These are phyloP conservation scores for Oryza coarctata DNA, from an alignment of 176 grass and related monocot genomes.

Conservation along the genomic window DNA sequence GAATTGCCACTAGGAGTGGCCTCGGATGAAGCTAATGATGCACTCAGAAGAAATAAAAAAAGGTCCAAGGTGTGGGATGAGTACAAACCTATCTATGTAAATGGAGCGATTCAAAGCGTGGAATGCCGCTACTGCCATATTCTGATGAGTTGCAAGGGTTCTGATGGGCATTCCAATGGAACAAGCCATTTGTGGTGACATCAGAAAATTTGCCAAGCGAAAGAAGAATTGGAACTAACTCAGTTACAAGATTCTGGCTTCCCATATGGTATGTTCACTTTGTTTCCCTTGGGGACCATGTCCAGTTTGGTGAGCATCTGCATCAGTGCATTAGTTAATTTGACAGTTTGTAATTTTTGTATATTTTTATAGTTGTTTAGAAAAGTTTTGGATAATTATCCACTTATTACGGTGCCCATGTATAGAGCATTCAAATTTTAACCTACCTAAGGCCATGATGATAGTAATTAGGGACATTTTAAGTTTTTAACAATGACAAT, in stretches of 20 bases:
- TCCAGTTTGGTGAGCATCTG: not conserved
- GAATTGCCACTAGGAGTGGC: conserved; percentile 20
- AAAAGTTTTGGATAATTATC: not conserved
- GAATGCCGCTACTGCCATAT: conserved; percentile 54
- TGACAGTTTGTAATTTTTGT: not conserved
- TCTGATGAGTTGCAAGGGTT: conserved; percentile 50
- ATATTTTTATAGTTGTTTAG: not conserved
- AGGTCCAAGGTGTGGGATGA: conserved; percentile 57
- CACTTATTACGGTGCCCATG: not conserved
- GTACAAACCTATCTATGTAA: conserved; percentile 44
- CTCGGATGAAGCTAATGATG: conserved; percentile 3
- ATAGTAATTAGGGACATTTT: not conserved
- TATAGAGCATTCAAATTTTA: conserved; percentile 3
- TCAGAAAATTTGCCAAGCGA: conserved; percentile 50
- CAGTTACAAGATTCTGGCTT: conserved; percentile 14
- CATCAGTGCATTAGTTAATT: not conserved
- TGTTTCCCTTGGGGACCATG: not conserved
- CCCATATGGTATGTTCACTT: conserved; percentile 32
- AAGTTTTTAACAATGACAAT: conserved; percentile 10
- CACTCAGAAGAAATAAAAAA: conserved; percentile 29
- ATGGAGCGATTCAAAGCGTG: conserved; percentile 33
- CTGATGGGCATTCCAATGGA: conserved; percentile 49
- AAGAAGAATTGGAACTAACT: conserved; percentile 22
- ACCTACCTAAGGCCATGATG: not conserved
- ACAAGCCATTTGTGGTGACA: conserved; percentile 62